Conservation (phyloP, 2,329 filamentous ascomycete genomes). For the Ophiosphaerella narmari region DNA sequence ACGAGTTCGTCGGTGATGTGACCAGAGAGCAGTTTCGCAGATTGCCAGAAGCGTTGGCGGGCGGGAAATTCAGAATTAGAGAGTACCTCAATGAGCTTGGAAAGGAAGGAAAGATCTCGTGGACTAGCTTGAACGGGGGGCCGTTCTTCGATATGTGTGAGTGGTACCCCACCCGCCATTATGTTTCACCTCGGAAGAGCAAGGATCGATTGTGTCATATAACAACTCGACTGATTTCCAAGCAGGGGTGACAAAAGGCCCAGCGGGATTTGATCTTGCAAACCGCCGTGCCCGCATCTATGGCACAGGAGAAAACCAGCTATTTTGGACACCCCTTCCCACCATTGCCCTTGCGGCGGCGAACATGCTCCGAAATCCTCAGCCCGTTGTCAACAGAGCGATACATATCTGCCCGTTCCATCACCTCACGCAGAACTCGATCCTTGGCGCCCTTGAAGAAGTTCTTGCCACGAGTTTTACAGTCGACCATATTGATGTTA, state of each 20-base stretch:
- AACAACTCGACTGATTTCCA: neutral
- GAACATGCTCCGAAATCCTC: conserved; percentile 37
- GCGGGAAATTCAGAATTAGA: conserved; percentile 33
- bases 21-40: conserved; percentile 27
- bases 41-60: conserved; percentile 31
- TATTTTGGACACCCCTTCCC: conserved; percentile 40
- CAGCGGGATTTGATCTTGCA: conserved; percentile 40
- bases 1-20: conserved; percentile 41
- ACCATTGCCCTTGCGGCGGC: conserved; percentile 30
- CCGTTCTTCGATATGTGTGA: conserved; percentile 47
- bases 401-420: conserved; percentile 36
- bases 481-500: conserved; percentile 33
- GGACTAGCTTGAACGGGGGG: conserved; percentile 42
- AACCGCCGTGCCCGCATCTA: conserved; percentile 40
- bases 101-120: conserved; percentile 27
- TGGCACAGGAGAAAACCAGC: conserved; percentile 32
- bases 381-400: conserved; percentile 27
- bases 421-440: conserved; percentile 30
- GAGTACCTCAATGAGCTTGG: conserved; percentile 31
- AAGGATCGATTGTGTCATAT: neutral
- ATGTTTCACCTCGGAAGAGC: neutral
- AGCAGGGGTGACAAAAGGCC: conserved; percentile 44
- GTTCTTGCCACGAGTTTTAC: conserved; percentile 25
- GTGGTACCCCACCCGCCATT: conserved; percentile 2
- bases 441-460: conserved; percentile 31